These are phyloP conservation scores for Ettlia oleoabundans DNA, from an alignment of 139 green algal species.

Conservation along the genomic window DNA sequence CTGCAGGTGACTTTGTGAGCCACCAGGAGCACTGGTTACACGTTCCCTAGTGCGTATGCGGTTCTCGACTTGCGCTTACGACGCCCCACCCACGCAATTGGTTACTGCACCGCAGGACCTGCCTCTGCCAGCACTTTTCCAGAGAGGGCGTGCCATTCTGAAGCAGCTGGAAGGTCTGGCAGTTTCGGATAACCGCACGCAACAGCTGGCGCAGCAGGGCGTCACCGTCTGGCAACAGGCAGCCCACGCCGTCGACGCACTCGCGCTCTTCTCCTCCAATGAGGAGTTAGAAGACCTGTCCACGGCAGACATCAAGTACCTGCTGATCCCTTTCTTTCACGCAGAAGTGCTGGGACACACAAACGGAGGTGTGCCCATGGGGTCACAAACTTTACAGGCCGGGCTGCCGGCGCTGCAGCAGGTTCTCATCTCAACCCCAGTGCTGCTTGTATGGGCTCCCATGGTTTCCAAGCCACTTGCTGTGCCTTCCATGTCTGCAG, in stretches of 20 bases:
- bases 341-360: conserved; percentile 37
- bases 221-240: neutral
- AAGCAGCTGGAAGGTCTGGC: conserved; percentile 8
- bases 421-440: too few relatives aligned
- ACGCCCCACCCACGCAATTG: too few relatives aligned
- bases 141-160: neutral
- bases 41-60: neutral
- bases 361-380: conserved; percentile 21
- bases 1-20: neutral
- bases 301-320: conserved; percentile 69
- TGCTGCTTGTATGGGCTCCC: too few relatives aligned
- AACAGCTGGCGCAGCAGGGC: neutral
- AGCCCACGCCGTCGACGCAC: conserved; percentile 18
- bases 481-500: neutral
- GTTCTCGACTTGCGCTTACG: too few relatives aligned
- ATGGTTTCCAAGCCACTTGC: too few relatives aligned
- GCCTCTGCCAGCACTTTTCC: conserved; percentile 34
- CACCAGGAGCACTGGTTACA: neutral
- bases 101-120: too few relatives aligned
- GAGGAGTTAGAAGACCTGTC: conserved; percentile 77
- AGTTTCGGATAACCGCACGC: neutral
- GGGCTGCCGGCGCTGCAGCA: too few relatives aligned
- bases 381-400: too few relatives aligned
- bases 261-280: conserved; percentile 77
- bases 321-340: conserved; percentile 60